Conservation (phyloP, 352 stramenopile species). For the Phytophthora cajani region DNA sequence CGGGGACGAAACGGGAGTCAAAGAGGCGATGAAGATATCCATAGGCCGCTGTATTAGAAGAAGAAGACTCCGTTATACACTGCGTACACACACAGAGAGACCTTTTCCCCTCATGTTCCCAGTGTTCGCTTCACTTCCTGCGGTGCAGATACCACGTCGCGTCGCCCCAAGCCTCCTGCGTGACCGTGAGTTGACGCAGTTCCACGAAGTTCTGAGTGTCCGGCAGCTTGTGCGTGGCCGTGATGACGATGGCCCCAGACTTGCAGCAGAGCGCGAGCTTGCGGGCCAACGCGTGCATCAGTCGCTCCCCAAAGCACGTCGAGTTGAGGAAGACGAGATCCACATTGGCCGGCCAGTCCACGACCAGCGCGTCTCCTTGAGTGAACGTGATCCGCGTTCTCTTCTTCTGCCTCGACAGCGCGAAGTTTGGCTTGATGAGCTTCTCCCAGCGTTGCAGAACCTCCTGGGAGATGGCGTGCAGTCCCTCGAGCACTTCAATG, state of each 20-base stretch:
- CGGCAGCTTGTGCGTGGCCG: slow-evolving; percentile 58
- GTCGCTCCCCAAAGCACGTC: slow-evolving; percentile 82
- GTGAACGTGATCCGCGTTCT: slow-evolving; percentile 76
- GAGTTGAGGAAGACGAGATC: slow-evolving; percentile 91
- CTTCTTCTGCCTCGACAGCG: slow-evolving; percentile 69
- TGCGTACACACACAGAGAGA: slow-evolving; percentile 2
- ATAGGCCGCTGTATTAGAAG: slow-evolving; percentile 38
- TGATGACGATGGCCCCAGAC: slow-evolving; percentile 64
- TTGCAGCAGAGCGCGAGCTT: slow-evolving; percentile 61
- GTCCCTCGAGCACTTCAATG: slow-evolving; percentile 88
- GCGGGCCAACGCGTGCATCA: slow-evolving; percentile 66
- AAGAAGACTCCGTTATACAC: slow-evolving; percentile 26
- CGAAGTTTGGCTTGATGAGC: slow-evolving; percentile 51
- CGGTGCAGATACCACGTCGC: slow-evolving; percentile 67
- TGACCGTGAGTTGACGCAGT: slow-evolving; percentile 49
- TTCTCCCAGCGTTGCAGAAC: slow-evolving; percentile 67
- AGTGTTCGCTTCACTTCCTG: slow-evolving; percentile 36
- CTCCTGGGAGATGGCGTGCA: slow-evolving; percentile 69
- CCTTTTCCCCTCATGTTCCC: slow-evolving; percentile 10
- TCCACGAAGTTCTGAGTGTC: slow-evolving; percentile 55
- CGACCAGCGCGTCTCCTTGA: slow-evolving; percentile 65
- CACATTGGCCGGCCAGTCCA: slow-evolving; percentile 71
- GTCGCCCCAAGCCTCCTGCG: slow-evolving; percentile 64
- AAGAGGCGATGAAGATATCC: slow-evolving; percentile 24
- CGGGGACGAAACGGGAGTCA: slow-evolving; percentile 15